phyloP scores from a whole-genome alignment of 495 filamentous ascomycete species.

The Baudoinia panamericana region DNA sequence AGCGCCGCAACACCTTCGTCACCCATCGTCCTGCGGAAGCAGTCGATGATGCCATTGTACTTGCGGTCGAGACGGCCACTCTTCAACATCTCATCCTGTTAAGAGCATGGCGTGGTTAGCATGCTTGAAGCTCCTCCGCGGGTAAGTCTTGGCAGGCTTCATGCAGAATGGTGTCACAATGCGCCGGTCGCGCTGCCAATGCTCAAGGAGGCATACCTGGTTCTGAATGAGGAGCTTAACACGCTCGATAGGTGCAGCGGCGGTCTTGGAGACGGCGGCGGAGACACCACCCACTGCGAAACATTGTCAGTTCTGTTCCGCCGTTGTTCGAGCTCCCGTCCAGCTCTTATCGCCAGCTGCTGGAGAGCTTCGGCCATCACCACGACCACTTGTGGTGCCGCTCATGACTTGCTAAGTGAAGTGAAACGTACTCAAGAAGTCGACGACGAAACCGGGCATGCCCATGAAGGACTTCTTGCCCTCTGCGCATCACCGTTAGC shows the following conservation, averaged over 20 bases:
- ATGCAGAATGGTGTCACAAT: slow-evolving; percentile 8
- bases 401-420: neutral
- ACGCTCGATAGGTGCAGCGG: slow-evolving; percentile 99
- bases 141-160: neutral
- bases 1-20: slow-evolving; percentile 75
- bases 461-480: slow-evolving; percentile 41
- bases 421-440: slow-evolving; percentile 87
- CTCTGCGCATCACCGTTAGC: neutral
- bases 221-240: slow-evolving; percentile 99
- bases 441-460: slow-evolving; percentile 81
- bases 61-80: slow-evolving; percentile 93
- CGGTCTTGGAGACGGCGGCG: slow-evolving; percentile 99
- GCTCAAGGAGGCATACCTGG: slow-evolving; percentile 55
- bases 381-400: slow-evolving; percentile 4
- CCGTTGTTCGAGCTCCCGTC: neutral
- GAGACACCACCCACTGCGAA: slow-evolving; percentile 94
- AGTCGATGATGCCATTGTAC: slow-evolving; percentile 87
- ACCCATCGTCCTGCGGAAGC: slow-evolving; percentile 78
- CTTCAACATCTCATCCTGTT: slow-evolving; percentile 99
- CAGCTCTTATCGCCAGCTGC: slow-evolving; percentile 17
- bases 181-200: slow-evolving; percentile 1
- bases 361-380: slow-evolving; percentile 5
- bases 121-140: neutral
- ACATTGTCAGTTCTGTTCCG: slow-evolving; percentile 16
- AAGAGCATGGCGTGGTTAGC: neutral